Conservation (phyloP, 495 filamentous ascomycete species). For the Penicillium pancosmium region DNA sequence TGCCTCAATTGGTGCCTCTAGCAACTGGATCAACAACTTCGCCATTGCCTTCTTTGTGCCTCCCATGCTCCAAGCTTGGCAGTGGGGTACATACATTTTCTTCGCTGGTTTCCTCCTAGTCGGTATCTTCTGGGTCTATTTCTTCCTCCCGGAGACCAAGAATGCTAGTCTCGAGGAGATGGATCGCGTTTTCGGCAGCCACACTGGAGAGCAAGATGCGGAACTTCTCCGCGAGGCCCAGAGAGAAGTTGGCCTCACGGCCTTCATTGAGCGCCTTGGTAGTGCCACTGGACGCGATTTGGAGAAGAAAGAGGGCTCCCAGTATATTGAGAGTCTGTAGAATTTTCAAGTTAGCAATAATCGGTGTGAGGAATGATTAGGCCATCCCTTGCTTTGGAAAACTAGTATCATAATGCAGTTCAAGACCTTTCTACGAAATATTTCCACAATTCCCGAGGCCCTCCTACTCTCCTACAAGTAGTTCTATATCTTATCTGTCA, state of each 20-base stretch:
- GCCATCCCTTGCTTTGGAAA: background rate
- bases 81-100: conserved; percentile 54
- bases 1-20: conserved; percentile 42
- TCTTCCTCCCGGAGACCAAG: conserved; percentile 59
- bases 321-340: conserved; percentile 29
- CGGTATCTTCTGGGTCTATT: conserved; percentile 47
- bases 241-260: conserved; percentile 31
- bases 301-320: conserved; percentile 23
- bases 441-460: background rate
- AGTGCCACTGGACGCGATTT: conserved; percentile 17
- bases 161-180: conserved; percentile 72
- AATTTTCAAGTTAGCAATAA: background rate
- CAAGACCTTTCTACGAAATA: background rate
- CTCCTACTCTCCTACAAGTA: background rate
- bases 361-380: background rate
- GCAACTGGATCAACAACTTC: conserved; percentile 55
- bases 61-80: conserved; percentile 46
- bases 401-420: background rate
- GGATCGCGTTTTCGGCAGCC: conserved; percentile 48
- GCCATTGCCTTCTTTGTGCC: conserved; percentile 51
- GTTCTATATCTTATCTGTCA: background rate
- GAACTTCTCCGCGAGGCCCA: conserved; percentile 32
- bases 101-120: conserved; percentile 38
- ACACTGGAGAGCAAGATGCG: conserved; percentile 39
- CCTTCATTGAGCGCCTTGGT: conserved; percentile 28